Evolutionary conservation across 2,329 filamentous ascomycete species (phyloP).

Genomic region (Lachnellula subtilissima): DNA sequence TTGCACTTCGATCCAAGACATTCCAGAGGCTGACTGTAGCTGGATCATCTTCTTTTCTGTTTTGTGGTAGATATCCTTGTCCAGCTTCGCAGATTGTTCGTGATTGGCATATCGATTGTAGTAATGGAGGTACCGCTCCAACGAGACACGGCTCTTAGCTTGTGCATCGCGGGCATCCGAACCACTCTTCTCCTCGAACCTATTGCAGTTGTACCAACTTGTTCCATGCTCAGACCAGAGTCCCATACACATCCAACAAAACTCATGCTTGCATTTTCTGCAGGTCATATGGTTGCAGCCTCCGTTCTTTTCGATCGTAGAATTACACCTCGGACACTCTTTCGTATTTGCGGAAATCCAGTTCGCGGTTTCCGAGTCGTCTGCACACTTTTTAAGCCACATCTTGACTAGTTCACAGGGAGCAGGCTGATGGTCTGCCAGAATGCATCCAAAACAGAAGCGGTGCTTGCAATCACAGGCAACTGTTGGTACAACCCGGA

Average conservation of each 20-base stretch:
- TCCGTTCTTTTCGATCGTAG: slow-evolving; percentile 98
- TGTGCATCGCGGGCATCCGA: slow-evolving; percentile 86
- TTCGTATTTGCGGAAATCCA: slow-evolving; percentile 99
- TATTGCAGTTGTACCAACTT: slow-evolving; percentile 99
- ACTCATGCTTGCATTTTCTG: slow-evolving; percentile 90
- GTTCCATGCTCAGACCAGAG: slow-evolving; percentile 98
- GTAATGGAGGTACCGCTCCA: slow-evolving; percentile 97
- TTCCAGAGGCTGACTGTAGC: slow-evolving; percentile 84
- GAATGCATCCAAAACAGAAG: slow-evolving; percentile 93
- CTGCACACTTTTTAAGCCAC: slow-evolving; percentile 97
- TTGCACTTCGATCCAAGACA: slow-evolving; percentile 99
- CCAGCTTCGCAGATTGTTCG: slow-evolving; percentile 92
- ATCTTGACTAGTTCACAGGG: slow-evolving; percentile 87
- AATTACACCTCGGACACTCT: slow-evolving; percentile 92
- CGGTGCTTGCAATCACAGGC: slow-evolving; percentile 76
- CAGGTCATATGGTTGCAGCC: slow-evolving; percentile 99
- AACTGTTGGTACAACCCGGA: slow-evolving; percentile 83
- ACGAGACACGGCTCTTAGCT: slow-evolving; percentile 79
- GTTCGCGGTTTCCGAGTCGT: slow-evolving; percentile 96
- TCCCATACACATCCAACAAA: slow-evolving; percentile 99
- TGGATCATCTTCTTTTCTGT: slow-evolving; percentile 99
- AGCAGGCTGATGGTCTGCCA: slow-evolving; percentile 87
- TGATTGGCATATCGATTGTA: slow-evolving; percentile 99
- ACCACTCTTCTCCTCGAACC: slow-evolving; percentile 94
- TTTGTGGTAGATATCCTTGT: slow-evolving; percentile 93